Evolutionary conservation across 2,329 filamentous ascomycete species (phyloP).

Genomic region (Ophiocordyceps camponoti-rufipedis): DNA sequence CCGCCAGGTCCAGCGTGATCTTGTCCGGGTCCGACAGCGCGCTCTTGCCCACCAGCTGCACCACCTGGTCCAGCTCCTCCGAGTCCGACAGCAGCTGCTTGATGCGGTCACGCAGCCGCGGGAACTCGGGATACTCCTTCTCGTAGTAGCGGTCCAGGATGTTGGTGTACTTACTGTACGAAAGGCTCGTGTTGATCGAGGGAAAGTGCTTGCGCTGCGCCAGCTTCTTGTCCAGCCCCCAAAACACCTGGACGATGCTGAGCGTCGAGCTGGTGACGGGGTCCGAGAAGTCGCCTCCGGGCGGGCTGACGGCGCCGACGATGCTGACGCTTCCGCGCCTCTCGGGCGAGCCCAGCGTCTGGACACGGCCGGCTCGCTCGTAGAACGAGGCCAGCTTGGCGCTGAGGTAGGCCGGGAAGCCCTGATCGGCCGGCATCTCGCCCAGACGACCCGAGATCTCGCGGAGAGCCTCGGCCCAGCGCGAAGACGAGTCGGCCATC

Average conservation of each 20-base stretch:
- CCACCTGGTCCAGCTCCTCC: slow-evolving; percentile 94
- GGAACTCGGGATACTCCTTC: slow-evolving; percentile 87
- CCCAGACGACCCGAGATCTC: slow-evolving; percentile 96
- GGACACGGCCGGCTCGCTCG: slow-evolving; percentile 84
- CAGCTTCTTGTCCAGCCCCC: slow-evolving; percentile 99
- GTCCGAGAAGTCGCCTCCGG: slow-evolving; percentile 97
- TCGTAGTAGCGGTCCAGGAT: slow-evolving; percentile 87
- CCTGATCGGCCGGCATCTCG: slow-evolving; percentile 99
- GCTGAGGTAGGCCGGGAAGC: slow-evolving; percentile 94
- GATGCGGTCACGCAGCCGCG: slow-evolving; percentile 78
- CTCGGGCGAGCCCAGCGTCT: slow-evolving; percentile 73
- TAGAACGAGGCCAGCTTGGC: slow-evolving; percentile 98
- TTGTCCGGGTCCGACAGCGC: slow-evolving; percentile 93
- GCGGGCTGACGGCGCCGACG: slow-evolving; percentile 90
- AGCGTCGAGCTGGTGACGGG: slow-evolving; percentile 88
- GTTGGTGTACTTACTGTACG: slow-evolving; percentile 91
- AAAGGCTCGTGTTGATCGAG: slow-evolving; percentile 85
- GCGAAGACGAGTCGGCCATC: slow-evolving; percentile 98
- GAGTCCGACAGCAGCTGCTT: slow-evolving; percentile 86
- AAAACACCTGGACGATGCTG: slow-evolving; percentile 97
- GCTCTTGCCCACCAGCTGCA: slow-evolving; percentile 95
- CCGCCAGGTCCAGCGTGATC: slow-evolving; percentile 88
- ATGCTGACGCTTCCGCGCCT: slow-evolving; percentile 89
- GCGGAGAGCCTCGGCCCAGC: slow-evolving; percentile 96
- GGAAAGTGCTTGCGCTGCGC: slow-evolving; percentile 98